A percentile compares a stretch with the other conserved stretches of the same genome.
Evolutionary conservation across 176 grass and related monocot species (phyloP).

Genomic region (Saccharum officinarum): DNA sequence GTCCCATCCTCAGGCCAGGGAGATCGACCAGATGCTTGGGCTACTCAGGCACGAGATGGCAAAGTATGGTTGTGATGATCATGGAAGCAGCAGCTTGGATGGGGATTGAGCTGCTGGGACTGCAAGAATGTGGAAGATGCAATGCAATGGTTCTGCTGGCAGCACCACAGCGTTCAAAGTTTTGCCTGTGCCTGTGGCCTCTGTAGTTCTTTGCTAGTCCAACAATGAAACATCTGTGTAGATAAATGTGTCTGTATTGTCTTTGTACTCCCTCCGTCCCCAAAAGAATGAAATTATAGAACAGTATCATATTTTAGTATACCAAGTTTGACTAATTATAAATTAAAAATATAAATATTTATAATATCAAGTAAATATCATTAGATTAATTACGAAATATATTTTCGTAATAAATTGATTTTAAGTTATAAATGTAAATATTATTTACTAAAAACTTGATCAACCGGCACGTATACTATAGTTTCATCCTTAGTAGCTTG

Average conservation of each 20-base stretch:
- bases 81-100: not conserved
- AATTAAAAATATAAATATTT: too few relatives aligned
- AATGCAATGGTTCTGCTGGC: not conserved
- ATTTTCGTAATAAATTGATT: too few relatives aligned
- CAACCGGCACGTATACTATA: too few relatives aligned
- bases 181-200: not conserved
- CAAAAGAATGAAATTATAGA: too few relatives aligned
- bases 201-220: not conserved
- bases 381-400: too few relatives aligned
- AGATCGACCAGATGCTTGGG: conserved; percentile 54
- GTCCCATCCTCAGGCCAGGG: conserved; percentile 34
- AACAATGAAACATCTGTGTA: not conserved
- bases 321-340: too few relatives aligned
- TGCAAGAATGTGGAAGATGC: not conserved
- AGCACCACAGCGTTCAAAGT: not conserved
- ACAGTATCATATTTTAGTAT: too few relatives aligned
- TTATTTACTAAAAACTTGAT: too few relatives aligned
- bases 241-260: too few relatives aligned
- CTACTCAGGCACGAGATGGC: conserved; percentile 46
- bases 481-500: not conserved
- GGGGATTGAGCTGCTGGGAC: conserved; percentile 6
- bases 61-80: not conserved
- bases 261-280: not conserved
- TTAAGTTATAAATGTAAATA: too few relatives aligned
- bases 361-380: too few relatives aligned